A percentile compares a stretch with the other conserved stretches of the same genome.
Conservation (phyloP, 1,284 basidiomycete species). For the Trichosporon asahii region DNA sequence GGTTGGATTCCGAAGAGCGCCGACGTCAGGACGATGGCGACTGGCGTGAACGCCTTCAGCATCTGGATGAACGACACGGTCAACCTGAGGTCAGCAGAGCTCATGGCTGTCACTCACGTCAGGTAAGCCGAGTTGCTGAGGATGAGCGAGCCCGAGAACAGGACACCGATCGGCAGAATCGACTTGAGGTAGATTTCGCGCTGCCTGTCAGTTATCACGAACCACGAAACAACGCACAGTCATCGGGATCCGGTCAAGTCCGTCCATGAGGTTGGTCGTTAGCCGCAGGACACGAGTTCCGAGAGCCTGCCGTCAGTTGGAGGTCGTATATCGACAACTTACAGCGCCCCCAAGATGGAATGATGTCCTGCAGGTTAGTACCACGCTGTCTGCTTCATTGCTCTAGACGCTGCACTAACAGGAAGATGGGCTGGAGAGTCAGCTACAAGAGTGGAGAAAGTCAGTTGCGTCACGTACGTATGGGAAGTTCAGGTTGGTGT, state of each 20-base stretch:
- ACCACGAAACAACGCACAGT: conserved; percentile 51
- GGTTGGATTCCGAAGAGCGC: conserved; percentile 82
- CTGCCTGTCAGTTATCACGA: conserved; percentile 28
- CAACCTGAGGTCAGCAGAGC: conserved; percentile 56
- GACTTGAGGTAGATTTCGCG: conserved; percentile 75
- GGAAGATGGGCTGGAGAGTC: conserved; percentile 45
- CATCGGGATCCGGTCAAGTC: conserved; percentile 77
- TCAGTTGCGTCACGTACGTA: conserved; percentile 51
- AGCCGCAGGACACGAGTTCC: conserved; percentile 83
- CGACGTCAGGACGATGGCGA: conserved; percentile 88
- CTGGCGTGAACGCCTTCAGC: conserved; percentile 95
- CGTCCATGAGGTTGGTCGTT: conserved; percentile 81
- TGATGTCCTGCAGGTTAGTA: conserved; percentile 65
- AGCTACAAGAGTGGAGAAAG: conserved; percentile 12
- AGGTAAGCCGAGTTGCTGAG: conserved; percentile 93
- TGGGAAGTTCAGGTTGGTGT: conserved; percentile 73
- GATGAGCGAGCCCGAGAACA: conserved; percentile 90
- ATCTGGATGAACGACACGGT: conserved; percentile 96
- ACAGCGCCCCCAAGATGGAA: conserved; percentile 47
- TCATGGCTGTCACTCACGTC: conserved; percentile 28
- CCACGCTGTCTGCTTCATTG: too few species aligned
- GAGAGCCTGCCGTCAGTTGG: conserved; percentile 61
- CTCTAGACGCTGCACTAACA: conserved; percentile 29
- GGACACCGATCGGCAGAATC: conserved; percentile 85
- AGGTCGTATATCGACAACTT: conserved; percentile 14